Evolutionary conservation across 2,329 filamentous ascomycete genomes (phyloP).

Genomic region (Trichoderma sp.): DNA sequence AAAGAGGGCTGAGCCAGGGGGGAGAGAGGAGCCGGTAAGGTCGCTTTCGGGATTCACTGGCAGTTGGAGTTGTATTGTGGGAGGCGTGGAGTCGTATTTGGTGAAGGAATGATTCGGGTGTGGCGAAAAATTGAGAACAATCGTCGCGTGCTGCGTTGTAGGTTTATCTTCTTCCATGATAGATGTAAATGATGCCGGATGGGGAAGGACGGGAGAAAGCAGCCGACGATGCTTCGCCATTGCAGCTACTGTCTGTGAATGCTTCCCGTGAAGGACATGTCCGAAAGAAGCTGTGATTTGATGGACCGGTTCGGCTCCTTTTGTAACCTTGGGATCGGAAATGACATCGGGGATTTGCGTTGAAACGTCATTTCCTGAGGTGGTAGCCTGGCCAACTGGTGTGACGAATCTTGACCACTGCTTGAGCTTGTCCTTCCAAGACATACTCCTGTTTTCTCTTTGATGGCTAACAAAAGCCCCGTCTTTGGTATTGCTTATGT

Average conservation of each 20-base stretch:
- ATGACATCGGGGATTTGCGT: neutral
- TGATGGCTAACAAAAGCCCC: constrained; percentile 26
- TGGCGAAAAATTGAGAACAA: constrained; percentile 49
- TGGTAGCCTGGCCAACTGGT: constrained; percentile 21
- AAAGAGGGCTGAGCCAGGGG: constrained; percentile 31
- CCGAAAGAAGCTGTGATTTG: constrained; percentile 48
- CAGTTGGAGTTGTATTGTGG: constrained; percentile 31
- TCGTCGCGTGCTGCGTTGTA: constrained; percentile 29
- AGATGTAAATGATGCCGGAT: constrained; percentile 43
- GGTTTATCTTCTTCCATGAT: constrained; percentile 35
- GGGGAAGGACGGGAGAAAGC: constrained; percentile 46
- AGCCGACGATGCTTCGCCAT: constrained; percentile 31
- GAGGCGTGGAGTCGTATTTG: constrained; percentile 5
- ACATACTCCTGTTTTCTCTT: constrained; percentile 33
- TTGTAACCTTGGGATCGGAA: neutral
- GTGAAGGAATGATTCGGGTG: constrained; percentile 22
- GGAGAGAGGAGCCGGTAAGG: constrained; percentile 30
- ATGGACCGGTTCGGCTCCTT: neutral
- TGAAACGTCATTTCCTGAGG: neutral
- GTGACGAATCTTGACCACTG: constrained; percentile 32
- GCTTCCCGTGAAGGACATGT: constrained; percentile 43
- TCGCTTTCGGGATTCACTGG: constrained; percentile 32
- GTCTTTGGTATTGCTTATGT: neutral
- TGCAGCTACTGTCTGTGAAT: constrained; percentile 14
- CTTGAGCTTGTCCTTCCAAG: constrained; percentile 35